These are phyloP conservation scores for Eutrema heterophyllum DNA, from an alignment of 345 rosid species.

Conservation along the genomic window DNA sequence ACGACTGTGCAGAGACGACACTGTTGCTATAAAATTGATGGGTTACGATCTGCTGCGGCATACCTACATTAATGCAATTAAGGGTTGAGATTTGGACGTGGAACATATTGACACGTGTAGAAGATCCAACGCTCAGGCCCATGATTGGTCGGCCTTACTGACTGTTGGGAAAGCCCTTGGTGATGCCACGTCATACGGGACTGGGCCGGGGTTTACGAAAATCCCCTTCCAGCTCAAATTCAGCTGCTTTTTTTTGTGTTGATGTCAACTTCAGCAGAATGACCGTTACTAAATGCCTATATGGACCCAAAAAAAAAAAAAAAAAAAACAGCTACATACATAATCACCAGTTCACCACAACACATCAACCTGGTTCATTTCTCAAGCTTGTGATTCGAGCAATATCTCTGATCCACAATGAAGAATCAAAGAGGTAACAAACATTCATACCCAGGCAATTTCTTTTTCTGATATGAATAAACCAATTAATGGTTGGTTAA, in stretches of 20 bases:
- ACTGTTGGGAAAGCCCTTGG: too few species aligned
- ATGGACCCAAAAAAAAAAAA: too few species aligned
- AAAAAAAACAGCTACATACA: too few species aligned
- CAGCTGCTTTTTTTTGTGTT: not conserved
- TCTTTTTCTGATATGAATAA: not conserved
- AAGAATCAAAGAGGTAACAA: slow-evolving; percentile 2
- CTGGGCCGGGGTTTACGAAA: slow-evolving; percentile 12
- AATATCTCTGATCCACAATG: not conserved
- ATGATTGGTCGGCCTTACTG: slow-evolving; percentile 12
- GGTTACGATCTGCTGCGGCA: slow-evolving; percentile 15
- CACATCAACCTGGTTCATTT: not conserved
- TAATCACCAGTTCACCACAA: too few species aligned
- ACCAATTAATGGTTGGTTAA: not conserved
- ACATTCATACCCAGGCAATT: not conserved
- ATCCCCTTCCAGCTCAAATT: not conserved
- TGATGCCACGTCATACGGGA: slow-evolving; percentile 13
- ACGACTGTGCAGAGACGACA: slow-evolving; percentile 1
- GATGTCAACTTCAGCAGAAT: not conserved
- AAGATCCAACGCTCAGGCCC: not conserved
- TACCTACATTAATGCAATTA: not conserved
- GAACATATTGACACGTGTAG: not conserved
- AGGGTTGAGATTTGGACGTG: slow-evolving; percentile 4
- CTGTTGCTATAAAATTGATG: slow-evolving; percentile 21
- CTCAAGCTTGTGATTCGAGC: not conserved
- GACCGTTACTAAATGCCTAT: too few species aligned